Conservation (phyloP, 2,329 filamentous ascomycete genomes). For the Pyrenophora graminea region DNA sequence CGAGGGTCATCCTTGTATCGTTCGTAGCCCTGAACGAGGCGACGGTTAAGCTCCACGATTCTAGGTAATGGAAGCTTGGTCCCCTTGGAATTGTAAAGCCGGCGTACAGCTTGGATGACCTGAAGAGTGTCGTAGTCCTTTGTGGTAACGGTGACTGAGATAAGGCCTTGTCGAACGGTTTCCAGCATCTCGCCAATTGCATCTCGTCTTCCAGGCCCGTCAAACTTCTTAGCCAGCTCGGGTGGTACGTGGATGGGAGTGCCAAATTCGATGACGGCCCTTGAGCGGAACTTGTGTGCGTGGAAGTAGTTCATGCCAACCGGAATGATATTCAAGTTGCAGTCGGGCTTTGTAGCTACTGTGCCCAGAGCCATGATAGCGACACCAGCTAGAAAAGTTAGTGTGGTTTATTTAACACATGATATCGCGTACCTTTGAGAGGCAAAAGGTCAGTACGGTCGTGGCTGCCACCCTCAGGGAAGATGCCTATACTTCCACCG, state of each 20-base stretch:
- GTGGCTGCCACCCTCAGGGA: conserved; percentile 95
- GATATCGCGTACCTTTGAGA: conserved; percentile 61
- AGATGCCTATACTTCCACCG: conserved; percentile 92
- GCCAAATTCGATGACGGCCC: conserved; percentile 94
- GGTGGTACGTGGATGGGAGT: conserved; percentile 81
- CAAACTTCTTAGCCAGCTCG: conserved; percentile 84
- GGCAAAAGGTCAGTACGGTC: conserved; percentile 90
- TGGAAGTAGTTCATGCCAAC: conserved; percentile 99
- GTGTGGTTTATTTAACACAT: background rate
- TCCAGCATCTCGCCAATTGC: conserved; percentile 85
- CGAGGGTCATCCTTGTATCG: conserved; percentile 89
- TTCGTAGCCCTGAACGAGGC: conserved; percentile 87
- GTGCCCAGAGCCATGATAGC: conserved; percentile 97
- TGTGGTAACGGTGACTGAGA: conserved; percentile 86
- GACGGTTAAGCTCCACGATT: conserved; percentile 90
- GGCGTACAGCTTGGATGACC: conserved; percentile 91
- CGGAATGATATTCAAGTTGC: conserved; percentile 90
- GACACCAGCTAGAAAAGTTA: conserved; percentile 69
- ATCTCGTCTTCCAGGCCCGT: conserved; percentile 71
- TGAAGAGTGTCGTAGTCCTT: conserved; percentile 96
- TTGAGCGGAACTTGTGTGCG: conserved; percentile 95
- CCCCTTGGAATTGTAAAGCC: conserved; percentile 91
- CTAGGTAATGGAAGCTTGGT: conserved; percentile 91
- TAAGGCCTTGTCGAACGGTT: conserved; percentile 80
- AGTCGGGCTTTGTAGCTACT: conserved; percentile 80